These are phyloP conservation scores for Paramyrothecium sp. DNA, from an alignment of 2,329 filamentous ascomycete species.

Conservation along the genomic window DNA sequence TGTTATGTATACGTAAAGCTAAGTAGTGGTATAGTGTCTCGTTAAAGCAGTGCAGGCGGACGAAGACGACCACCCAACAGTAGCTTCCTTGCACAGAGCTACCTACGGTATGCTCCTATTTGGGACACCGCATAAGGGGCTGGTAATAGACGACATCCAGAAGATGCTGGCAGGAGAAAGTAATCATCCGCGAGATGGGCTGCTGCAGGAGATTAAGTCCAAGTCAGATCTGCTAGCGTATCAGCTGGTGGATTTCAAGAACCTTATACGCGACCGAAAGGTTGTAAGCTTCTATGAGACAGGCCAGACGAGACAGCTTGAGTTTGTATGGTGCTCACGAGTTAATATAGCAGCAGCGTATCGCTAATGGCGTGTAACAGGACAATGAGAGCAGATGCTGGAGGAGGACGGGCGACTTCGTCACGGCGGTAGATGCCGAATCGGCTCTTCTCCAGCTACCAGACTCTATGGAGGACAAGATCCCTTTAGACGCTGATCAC, in stretches of 20 bases:
- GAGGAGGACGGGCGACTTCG: not conserved
- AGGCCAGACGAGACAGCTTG: not conserved
- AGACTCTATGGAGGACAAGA: conserved; percentile 2
- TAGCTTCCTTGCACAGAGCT: not conserved
- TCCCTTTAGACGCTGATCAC: not conserved
- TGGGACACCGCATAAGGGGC: not conserved
- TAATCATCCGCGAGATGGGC: not conserved
- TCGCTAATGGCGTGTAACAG: not conserved
- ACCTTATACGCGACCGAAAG: not conserved
- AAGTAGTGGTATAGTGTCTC: not conserved
- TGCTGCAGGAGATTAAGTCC: not conserved
- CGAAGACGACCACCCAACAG: not conserved
- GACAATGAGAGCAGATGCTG: not conserved
- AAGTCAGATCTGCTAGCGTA: not conserved
- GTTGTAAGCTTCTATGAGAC: not conserved
- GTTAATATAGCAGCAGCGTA: not conserved
- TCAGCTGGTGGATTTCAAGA: not conserved
- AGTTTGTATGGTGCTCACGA: not conserved
- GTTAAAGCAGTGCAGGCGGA: not conserved
- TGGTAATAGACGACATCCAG: not conserved
- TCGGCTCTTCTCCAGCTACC: conserved; percentile 3
- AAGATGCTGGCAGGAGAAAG: not conserved
- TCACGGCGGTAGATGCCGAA: not conserved
- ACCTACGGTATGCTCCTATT: not conserved
- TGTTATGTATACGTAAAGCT: not conserved